These are phyloP conservation scores for Cercospora beticola DNA, from an alignment of 2,329 filamentous ascomycete genomes.

Conservation along the genomic window DNA sequence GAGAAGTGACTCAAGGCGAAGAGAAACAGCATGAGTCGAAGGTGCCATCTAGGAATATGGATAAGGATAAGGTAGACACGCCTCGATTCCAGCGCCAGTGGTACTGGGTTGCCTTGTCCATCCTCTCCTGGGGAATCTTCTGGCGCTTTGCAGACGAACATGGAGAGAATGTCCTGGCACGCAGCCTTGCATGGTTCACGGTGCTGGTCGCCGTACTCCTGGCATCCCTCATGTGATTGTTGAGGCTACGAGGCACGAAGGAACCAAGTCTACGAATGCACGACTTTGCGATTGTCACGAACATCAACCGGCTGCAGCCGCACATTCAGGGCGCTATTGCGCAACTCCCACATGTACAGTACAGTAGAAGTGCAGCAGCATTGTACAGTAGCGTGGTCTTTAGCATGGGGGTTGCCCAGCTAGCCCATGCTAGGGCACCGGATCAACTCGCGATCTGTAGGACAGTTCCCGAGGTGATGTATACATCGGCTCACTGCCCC, in stretches of 20 bases:
- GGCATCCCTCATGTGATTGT: conserved; percentile 22
- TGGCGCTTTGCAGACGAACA: conserved; percentile 32
- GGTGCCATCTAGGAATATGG: conserved; percentile 9
- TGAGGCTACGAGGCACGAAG: conserved; percentile 1
- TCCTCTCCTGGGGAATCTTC: conserved; percentile 34
- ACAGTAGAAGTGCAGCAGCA: not conserved
- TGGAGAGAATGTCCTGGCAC: conserved; percentile 23
- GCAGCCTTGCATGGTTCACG: conserved; percentile 28
- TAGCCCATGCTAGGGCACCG: not conserved
- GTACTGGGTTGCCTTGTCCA: conserved; percentile 25
- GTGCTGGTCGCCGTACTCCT: conserved; percentile 27
- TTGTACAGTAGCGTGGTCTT: not conserved
- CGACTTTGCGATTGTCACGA: not conserved
- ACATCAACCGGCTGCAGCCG: not conserved
- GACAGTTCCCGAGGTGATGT: not conserved
- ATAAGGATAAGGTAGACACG: not conserved
- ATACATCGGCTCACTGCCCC: not conserved
- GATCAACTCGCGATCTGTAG: conserved; percentile 2
- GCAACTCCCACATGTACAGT: not conserved
- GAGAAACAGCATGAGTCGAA: conserved; percentile 12
- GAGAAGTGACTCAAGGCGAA: not conserved
- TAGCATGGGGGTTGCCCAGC: not conserved
- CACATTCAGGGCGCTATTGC: not conserved
- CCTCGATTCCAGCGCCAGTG: conserved; percentile 25
- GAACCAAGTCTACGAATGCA: not conserved